Evolutionary conservation across 176 grass and related monocot species (phyloP), one percentile per base, ranked within the genome.

Genomic region (Puya raimondii): DNA sequence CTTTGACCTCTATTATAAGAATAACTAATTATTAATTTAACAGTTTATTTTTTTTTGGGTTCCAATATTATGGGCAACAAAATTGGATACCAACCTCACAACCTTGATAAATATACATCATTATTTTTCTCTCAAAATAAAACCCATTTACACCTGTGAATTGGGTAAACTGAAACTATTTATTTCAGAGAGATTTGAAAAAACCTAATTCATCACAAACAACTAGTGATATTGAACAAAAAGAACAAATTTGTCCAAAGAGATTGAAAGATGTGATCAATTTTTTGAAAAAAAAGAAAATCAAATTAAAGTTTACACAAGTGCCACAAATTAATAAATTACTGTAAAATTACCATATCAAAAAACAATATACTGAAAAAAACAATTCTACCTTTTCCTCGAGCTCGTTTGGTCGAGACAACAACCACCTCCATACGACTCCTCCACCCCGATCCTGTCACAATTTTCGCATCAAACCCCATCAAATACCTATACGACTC

Each of bases 331-430:
- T 18, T 61, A 18, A 10, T 20, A 61, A 61, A 61, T 9, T 18
- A 20, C 16, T 61, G 16, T 12, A n/a, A 29, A 53, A 14, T 4
- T 12, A 15, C 70, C 2, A 51, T 56, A 61, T 49, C 49, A 25
- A 73, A 73, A 66, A 48, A 12, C 9, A 72, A 29, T 1, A 81
- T 16, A 71, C 58, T 12, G 64, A 52, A 13, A 52, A 13, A 20
- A 48, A 59, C 23, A 53, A 77, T 51, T 23, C 50, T 21, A 84
- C 82, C 82, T 84, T 65, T 84, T 84, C 29, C 82, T 70, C 53
- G 54, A 70, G 26, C 71, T 61, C 53, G 27, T 11, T 72, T 79
- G 82, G 11, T 79, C 65, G 26, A 68, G 17, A 49, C 64, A 47
- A 48, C 71, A 75, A 23, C 50, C 72, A 68, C 70, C 79, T 20